These are phyloP conservation scores for Vanilla planifolia DNA, from an alignment of 106 monocot genomes.

Conservation along the genomic window DNA sequence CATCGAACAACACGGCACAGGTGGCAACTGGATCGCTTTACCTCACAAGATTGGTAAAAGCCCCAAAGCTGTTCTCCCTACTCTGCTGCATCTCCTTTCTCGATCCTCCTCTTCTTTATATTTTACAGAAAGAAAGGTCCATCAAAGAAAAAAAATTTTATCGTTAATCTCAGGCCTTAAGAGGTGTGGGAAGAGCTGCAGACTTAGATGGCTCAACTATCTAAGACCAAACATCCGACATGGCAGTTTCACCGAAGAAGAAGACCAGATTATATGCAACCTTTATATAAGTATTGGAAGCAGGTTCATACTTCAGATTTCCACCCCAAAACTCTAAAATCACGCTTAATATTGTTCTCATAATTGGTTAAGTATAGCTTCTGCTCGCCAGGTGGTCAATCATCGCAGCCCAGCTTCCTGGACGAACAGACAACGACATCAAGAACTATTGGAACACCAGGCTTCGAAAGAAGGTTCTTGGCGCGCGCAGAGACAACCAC, in stretches of 20 bases:
- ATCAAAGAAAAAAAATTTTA: too few species aligned
- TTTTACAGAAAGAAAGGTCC: too few species aligned
- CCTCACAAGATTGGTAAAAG: conserved; percentile 85
- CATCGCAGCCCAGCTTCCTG: conserved; percentile 13
- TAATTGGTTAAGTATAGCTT: background rate
- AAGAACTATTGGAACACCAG: conserved; percentile 9
- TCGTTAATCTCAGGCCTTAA: conserved; percentile 31
- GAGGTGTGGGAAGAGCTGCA: conserved; percentile 57
- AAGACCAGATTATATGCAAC: conserved; percentile 48
- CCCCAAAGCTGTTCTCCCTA: too few species aligned
- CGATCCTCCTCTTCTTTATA: too few species aligned
- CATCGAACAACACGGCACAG: conserved; percentile 88
- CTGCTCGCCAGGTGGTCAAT: conserved; percentile 44
- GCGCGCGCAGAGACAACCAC: background rate
- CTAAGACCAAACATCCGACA: conserved; percentile 54
- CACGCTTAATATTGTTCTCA: background rate
- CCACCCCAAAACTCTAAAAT: background rate
- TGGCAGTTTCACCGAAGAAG: conserved; percentile 51
- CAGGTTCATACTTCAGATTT: conserved; percentile 38
- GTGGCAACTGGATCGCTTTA: conserved; percentile 97
- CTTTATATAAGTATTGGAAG: conserved; percentile 51
- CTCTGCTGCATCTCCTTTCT: too few species aligned
- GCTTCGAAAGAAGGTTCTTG: conserved; percentile 3
- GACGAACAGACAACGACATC: conserved; percentile 9
- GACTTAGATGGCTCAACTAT: conserved; percentile 57